These are phyloP conservation scores for Elongisporangium senticosum DNA, from an alignment of 352 stramenopile species.

Conservation along the genomic window DNA sequence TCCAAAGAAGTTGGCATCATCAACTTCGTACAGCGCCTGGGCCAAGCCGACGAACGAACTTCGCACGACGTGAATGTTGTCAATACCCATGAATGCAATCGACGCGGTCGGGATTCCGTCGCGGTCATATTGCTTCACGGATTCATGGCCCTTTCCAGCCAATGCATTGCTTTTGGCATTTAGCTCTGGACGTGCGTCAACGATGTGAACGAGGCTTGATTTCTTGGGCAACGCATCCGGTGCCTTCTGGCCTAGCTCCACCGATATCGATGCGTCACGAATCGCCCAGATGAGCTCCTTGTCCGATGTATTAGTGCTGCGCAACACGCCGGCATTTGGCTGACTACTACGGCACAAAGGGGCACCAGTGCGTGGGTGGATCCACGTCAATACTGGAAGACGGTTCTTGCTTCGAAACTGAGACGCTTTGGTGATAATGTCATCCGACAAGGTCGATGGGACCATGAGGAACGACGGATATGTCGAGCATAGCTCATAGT, in stretches of 20 bases:
- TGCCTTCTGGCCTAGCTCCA: conserved; percentile 26
- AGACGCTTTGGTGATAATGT: conserved; percentile 59
- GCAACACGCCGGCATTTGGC: conserved; percentile 93
- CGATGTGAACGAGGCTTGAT: conserved; percentile 76
- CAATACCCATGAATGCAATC: conserved; percentile 86
- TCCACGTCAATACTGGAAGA: conserved; percentile 87
- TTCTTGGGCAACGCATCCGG: conserved; percentile 46
- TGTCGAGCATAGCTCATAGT: conserved; percentile 67
- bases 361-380: conserved; percentile 83
- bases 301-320: conserved; percentile 89
- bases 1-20: conserved; percentile 84
- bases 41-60: conserved; percentile 61
- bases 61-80: conserved; percentile 85
- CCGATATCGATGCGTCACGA: conserved; percentile 66
- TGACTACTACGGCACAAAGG: conserved; percentile 92
- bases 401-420: conserved; percentile 73
- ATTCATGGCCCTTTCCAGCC: conserved; percentile 88
- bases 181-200: conserved; percentile 87
- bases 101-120: conserved; percentile 59
- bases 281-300: conserved; percentile 87
- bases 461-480: conserved; percentile 77
- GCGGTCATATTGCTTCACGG: conserved; percentile 80
- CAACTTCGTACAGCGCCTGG: conserved; percentile 76
- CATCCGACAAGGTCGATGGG: conserved; percentile 48
- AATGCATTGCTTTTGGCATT: conserved; percentile 89